phyloP scores from a whole-genome alignment of 208 protist species.

The Angomonas desouzai region DNA sequence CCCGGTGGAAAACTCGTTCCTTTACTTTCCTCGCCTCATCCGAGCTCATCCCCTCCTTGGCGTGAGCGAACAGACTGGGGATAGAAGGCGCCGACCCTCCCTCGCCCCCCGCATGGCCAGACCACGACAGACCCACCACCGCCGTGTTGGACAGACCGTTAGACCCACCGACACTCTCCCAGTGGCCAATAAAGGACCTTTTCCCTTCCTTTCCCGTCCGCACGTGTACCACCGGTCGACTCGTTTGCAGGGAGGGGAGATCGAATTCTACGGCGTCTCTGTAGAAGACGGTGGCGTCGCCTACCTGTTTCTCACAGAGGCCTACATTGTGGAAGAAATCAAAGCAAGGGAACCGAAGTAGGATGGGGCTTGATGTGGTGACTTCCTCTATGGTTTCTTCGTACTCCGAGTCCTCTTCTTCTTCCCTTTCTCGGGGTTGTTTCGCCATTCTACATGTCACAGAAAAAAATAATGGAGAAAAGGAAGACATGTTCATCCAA shows the following conservation, averaged over 20 bases:
- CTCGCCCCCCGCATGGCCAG: slow-evolving; percentile 1
- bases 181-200: slow-evolving; percentile 60
- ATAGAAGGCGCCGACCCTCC: not conserved
- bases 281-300: not conserved
- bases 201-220: slow-evolving; percentile 28
- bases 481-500: not conserved
- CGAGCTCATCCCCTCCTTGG: slow-evolving; percentile 43
- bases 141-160: slow-evolving; percentile 30
- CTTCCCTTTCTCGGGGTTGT: not conserved
- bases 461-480: not conserved
- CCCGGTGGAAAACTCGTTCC: slow-evolving; percentile 18
- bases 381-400: slow-evolving; percentile 51
- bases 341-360: slow-evolving; percentile 77
- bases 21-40: slow-evolving; percentile 45
- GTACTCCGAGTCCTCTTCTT: slow-evolving; percentile 11
- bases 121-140: slow-evolving; percentile 38
- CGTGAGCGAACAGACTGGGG: slow-evolving; percentile 58
- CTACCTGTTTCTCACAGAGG: slow-evolving; percentile 48
- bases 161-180: slow-evolving; percentile 32
- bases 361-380: slow-evolving; percentile 31
- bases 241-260: slow-evolving; percentile 32
- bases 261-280: slow-evolving; percentile 34
- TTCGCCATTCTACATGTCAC: not conserved
- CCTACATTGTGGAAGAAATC: slow-evolving; percentile 75
- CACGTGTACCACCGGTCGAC: slow-evolving; percentile 44